phyloP scores from a whole-genome alignment of 2,329 filamentous ascomycete genomes.

The Pyrenochaeta sp. region DNA sequence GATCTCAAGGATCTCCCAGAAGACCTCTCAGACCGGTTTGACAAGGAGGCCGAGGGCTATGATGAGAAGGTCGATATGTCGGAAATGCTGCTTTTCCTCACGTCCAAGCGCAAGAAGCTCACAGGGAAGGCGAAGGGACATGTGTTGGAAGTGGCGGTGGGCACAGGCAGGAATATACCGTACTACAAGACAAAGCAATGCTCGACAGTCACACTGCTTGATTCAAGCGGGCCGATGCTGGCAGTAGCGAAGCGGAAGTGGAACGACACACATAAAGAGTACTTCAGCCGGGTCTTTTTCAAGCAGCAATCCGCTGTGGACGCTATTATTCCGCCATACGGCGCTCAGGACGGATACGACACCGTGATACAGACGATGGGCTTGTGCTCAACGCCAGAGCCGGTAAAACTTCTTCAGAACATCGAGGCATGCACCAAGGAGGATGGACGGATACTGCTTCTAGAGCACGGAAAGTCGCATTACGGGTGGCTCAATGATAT shows the following conservation, averaged over 20 bases:
- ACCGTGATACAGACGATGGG: constrained; percentile 63
- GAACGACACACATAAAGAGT: constrained; percentile 52
- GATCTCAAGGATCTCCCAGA: constrained; percentile 38
- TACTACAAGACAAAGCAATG: constrained; percentile 54
- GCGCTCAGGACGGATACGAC: constrained; percentile 54
- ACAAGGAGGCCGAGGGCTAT: constrained; percentile 55
- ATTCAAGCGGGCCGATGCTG: constrained; percentile 59
- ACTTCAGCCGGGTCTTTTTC: constrained; percentile 51
- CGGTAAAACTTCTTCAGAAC: constrained; percentile 55
- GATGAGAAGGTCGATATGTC: constrained; percentile 57
- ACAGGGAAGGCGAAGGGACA: constrained; percentile 53
- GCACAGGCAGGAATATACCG: constrained; percentile 58
- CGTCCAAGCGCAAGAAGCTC: constrained; percentile 51
- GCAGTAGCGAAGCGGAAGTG: constrained; percentile 59
- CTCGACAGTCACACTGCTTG: constrained; percentile 57
- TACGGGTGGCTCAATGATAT: constrained; percentile 58
- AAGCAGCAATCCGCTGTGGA: constrained; percentile 55
- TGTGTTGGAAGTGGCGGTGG: constrained; percentile 60
- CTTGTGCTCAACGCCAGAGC: constrained; percentile 58
- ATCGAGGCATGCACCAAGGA: constrained; percentile 54
- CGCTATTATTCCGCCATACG: constrained; percentile 53
- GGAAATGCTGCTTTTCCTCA: constrained; percentile 55
- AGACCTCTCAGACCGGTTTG: constrained; percentile 57
- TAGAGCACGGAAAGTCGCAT: constrained; percentile 61
- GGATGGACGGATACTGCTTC: constrained; percentile 55